Base-by-base conservation (phyloP, 768 basidiomycete species). In the Auriculariales sp. region DNA sequence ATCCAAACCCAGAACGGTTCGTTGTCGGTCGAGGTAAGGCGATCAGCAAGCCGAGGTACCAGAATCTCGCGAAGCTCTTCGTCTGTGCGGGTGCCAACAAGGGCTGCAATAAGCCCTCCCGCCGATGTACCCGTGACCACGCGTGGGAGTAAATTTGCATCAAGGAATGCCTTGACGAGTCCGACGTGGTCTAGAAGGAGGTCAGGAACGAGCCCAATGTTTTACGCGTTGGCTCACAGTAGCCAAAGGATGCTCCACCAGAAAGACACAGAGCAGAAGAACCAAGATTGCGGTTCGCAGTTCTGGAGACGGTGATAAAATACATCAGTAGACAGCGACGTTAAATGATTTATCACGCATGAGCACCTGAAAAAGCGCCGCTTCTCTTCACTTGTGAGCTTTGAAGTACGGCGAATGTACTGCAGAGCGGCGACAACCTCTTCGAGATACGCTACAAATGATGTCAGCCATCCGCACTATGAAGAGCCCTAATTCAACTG, bases 51-150 rank as follows among this genome's bases (percentile, higher is more conserved):
- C 55, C 81, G 77, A 0, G 95, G 94, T 0, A 82, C 75, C 28
- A 98, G 69, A 29, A 97, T 64, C 27, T 67, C 58, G 55, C 75
- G 80, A 47, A 98, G 71, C 62, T 99, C 95, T 12, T 79, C 83
- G 51, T 98, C 81, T 25, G 88, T 97, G 44, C 84, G 75, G 0
- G 89, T 92, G 64, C 93, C 92, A 15, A 79, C 73, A 30, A 99
- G 67, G 7, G 78, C 74, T 70, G 71, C 72, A 46, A 90, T 70
- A 7, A 97, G 74, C 7, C 86, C 92, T 3, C 94, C 94, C 1
- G 94, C 94, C 31, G 86, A 90, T 4, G 94, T 97, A 11, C 94
- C 94, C 9, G 93, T 87, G 52, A 98, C 79, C 3, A 99, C 93
- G 29, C 90, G 77, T 15, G 95, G 95, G 12, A 98, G 68, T 3